Percentiles rank a stretch among this genome's conserved stretches.
phyloP scores from a whole-genome alignment of 139 green algal genomes.

The Edaphochlamys debaryana region DNA sequence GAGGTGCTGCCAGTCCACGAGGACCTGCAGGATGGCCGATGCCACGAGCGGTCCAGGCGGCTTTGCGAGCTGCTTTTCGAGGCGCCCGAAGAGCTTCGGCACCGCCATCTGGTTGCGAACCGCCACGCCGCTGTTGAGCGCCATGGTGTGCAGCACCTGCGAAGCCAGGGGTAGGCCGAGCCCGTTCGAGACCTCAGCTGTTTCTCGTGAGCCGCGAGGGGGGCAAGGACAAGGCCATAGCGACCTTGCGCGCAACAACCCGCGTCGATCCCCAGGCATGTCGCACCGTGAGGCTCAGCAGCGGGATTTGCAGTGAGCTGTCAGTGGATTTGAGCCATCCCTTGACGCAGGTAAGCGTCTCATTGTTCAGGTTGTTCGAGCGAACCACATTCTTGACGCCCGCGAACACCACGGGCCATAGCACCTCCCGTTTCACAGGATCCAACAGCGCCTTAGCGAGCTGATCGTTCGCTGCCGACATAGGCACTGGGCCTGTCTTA shows the following conservation, averaged over 20 bases:
- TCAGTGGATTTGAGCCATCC: slow-evolving; percentile 30
- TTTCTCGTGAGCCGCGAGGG: no score
- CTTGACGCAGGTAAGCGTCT: slow-evolving; percentile 21
- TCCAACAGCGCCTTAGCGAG: neutral
- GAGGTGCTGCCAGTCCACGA: slow-evolving; percentile 35
- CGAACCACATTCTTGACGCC: slow-evolving; percentile 33
- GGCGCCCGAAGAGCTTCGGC: slow-evolving; percentile 3
- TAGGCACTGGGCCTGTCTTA: no score
- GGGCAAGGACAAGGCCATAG: no score
- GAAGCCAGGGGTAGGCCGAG: no score
- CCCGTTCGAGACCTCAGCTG: no score
- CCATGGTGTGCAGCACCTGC: slow-evolving; percentile 37
- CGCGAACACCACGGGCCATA: slow-evolving; percentile 5
- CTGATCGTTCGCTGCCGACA: slow-evolving; percentile 3
- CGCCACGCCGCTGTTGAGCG: slow-evolving; percentile 6
- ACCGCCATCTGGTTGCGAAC: slow-evolving; percentile 35
- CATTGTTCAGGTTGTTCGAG: slow-evolving; percentile 27
- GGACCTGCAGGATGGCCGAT: slow-evolving; percentile 16
- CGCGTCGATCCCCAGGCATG: no score
- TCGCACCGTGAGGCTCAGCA: slow-evolving; percentile 23
- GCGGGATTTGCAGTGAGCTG: neutral
- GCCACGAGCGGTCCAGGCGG: slow-evolving; percentile 21
- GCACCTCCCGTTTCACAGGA: neutral
- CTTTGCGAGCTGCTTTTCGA: slow-evolving; percentile 38
- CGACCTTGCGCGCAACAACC: no score